Evolutionary conservation across 768 basidiomycete species (phyloP).

Genomic region (Gelatoporia subvermispora): DNA sequence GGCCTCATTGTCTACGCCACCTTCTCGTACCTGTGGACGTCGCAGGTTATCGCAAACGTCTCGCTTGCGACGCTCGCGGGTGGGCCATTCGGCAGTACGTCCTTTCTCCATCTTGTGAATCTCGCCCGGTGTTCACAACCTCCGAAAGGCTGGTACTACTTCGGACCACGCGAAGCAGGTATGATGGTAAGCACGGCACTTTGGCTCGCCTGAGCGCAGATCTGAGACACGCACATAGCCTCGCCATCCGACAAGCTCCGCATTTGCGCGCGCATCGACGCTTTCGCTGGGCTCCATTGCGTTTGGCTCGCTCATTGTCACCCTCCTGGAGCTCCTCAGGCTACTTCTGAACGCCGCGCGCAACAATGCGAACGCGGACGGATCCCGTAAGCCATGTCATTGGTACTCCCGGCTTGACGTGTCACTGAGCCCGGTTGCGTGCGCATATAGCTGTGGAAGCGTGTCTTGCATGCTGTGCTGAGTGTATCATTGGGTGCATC

Average conservation of each 20-base stretch:
- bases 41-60: constrained; percentile 77
- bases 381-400: constrained; percentile 49
- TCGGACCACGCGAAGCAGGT: constrained; percentile 64
- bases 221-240: constrained; percentile 39
- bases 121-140: neutral
- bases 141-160: constrained; percentile 66
- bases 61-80: constrained; percentile 77
- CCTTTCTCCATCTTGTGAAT: neutral
- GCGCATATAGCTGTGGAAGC: constrained; percentile 57
- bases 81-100: constrained; percentile 59
- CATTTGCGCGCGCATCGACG: constrained; percentile 72
- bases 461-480: constrained; percentile 72
- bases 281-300: constrained; percentile 80
- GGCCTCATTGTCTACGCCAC: constrained; percentile 75
- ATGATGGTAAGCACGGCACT: constrained; percentile 43
- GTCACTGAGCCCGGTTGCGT: constrained; percentile 3
- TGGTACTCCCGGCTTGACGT: neutral
- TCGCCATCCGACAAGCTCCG: constrained; percentile 61
- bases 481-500: constrained; percentile 71
- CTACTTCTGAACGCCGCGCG: constrained; percentile 55
- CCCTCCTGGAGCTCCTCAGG: constrained; percentile 65
- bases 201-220: too few species aligned
- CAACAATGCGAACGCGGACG: constrained; percentile 57
- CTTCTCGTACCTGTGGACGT: constrained; percentile 85
- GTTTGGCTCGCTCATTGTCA: constrained; percentile 81